These are phyloP conservation scores for Protostelium mycophagum DNA, from an alignment of 78 protist species.

Conservation along the genomic window DNA sequence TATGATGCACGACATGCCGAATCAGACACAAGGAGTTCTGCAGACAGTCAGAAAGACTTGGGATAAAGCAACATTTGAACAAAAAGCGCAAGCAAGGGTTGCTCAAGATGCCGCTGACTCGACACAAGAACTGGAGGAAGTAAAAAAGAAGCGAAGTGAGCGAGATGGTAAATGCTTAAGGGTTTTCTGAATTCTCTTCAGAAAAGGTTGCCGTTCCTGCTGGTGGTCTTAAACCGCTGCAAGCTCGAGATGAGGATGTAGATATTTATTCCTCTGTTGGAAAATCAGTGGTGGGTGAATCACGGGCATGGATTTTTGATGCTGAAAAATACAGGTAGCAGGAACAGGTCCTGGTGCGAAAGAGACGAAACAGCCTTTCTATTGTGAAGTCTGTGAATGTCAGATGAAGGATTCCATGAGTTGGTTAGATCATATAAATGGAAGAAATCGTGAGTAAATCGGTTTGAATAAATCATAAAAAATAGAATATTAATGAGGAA, in stretches of 20 bases:
- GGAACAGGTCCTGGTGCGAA: background rate
- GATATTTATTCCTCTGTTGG: background rate
- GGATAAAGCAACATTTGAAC: background rate
- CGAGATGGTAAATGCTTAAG: background rate
- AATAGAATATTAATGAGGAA: too few species aligned
- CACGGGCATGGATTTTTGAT: background rate
- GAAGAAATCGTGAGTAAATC: background rate
- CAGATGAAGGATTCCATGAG: background rate
- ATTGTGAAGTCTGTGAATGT: background rate
- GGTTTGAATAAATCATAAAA: too few species aligned
- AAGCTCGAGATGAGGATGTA: background rate
- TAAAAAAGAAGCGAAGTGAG: background rate
- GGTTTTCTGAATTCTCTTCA: background rate
- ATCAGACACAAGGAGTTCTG: background rate
- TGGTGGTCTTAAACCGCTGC: background rate
- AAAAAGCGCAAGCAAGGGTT: background rate
- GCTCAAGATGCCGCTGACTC: background rate
- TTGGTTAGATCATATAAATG: background rate
- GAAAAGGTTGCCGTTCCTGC: background rate
- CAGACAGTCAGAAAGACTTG: background rate
- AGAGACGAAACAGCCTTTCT: background rate
- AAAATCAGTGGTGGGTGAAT: background rate
- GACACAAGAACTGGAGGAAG: background rate
- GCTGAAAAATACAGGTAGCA: background rate
- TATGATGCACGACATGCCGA: too few species aligned